Evolutionary conservation across 139 green algal genomes (phyloP).

Genomic region (Closterium sp.): DNA sequence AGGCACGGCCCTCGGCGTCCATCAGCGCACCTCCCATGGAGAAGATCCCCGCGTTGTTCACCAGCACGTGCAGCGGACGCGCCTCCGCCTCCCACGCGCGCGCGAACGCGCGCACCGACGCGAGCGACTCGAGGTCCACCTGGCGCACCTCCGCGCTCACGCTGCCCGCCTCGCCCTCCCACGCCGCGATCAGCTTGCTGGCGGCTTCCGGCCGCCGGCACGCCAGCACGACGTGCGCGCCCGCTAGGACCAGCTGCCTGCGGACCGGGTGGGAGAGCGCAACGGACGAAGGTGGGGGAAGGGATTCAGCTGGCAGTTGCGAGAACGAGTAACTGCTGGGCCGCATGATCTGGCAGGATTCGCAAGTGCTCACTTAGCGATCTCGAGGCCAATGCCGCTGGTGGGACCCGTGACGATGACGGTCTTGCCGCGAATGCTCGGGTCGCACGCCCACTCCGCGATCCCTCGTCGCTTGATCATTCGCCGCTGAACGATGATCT

Average conservation of each 20-base stretch:
- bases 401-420: slow-evolving; percentile 50
- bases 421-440: slow-evolving; percentile 19
- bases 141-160: slow-evolving; percentile 35
- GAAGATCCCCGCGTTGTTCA: slow-evolving; percentile 51
- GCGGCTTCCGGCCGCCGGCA: neutral
- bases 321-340: neutral
- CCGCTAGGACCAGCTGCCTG: slow-evolving; percentile 27
- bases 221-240: slow-evolving; percentile 45
- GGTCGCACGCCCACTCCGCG: slow-evolving; percentile 15
- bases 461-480: neutral
- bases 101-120: slow-evolving; percentile 29
- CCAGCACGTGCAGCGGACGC: slow-evolving; percentile 32
- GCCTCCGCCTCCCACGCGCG: neutral
- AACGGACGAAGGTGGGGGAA: neutral
- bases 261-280: neutral
- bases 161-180: neutral
- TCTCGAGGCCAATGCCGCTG: slow-evolving; percentile 49
- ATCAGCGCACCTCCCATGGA: slow-evolving; percentile 31
- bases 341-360: too few relatives aligned
- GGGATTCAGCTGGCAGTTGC: neutral
- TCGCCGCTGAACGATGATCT: slow-evolving; percentile 22
- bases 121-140: slow-evolving; percentile 45
- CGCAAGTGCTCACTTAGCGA: slow-evolving; percentile 20
- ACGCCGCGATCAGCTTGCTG: neutral
- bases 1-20: neutral